Evolutionary conservation across 306 rosid genomes (phyloP), one percentile per base, ranked within the genome.

Genomic region (Acmispon strigosus): DNA sequence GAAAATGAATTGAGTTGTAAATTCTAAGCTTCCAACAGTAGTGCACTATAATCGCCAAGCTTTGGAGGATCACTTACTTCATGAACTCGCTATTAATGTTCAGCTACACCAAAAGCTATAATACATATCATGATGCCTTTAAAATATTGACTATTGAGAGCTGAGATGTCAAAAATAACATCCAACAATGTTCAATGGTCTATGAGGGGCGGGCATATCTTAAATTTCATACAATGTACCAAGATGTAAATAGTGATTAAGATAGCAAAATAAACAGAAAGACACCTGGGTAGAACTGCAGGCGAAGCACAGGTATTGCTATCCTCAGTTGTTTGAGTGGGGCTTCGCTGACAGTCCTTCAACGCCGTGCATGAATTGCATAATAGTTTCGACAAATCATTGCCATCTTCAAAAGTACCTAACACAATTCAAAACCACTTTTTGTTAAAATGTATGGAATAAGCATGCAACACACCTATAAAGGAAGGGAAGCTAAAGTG

Each of bases 291-390:
- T 2, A 52, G 32, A 76, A 51, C 4, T 13, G 44, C 57, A 36
- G 6, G 22, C 32, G 71, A 37, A 57, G 19, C 74, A 75, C 48
- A 54, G 10, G 8, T 42, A 43, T 42, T 32, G 37, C 4, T 22
- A 15, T 62, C 27, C 42, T 60, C 75, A n/a, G 34, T 57, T 57
- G 55, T 72, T 58, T 43, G 81, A 55, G 34, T 74, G 41, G 69
- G 76, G 10, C 14, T 73, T 43, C 64, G 68, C 6, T 61, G 69
- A 48, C 68, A 53, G 19, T 78, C 75, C 62, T 78, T 84, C 3
- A 32, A 69, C 13, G 37, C 64, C 57, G 62, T 27, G 56, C 98
- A 93, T 15, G 84, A 50, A 61, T 64, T 53, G 75, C 95, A 94
- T 4, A 88, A 83, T 19, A 93, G 62, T 79, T 34, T 53, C 10